Percentiles rank a stretch among this genome's conserved stretches.
These are phyloP conservation scores for Apiotrichum siamense DNA, from an alignment of 1,284 basidiomycete genomes.

Conservation along the genomic window DNA sequence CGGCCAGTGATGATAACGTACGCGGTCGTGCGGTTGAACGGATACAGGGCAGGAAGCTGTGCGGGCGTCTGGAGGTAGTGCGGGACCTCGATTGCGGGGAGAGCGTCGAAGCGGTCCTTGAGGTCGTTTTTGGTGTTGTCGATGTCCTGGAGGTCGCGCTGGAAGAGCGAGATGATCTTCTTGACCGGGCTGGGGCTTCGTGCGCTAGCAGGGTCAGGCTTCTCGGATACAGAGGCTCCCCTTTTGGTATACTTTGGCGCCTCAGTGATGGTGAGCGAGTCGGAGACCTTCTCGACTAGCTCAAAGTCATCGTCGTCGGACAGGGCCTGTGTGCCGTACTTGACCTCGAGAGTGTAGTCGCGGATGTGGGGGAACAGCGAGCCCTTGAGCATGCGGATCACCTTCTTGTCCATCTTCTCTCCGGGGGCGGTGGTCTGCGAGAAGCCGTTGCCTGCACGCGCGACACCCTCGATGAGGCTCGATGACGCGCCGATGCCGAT, in stretches of 20 bases:
- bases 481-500: conserved; percentile 18
- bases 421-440: conserved; percentile 6
- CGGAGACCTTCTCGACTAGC: conserved; percentile 10
- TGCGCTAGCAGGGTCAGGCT: not conserved
- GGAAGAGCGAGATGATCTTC: conserved; percentile 33
- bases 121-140: not conserved
- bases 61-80: conserved; percentile 38
- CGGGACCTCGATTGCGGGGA: conserved; percentile 51
- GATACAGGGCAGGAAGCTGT: conserved; percentile 10
- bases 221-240: not conserved
- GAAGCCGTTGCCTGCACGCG: conserved; percentile 12
- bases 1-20: conserved; percentile 51
- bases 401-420: conserved; percentile 18
- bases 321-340: conserved; percentile 2
- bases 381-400: conserved; percentile 16
- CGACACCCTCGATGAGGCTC: conserved; percentile 12
- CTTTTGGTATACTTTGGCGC: no score
- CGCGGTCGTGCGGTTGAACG: conserved; percentile 33
- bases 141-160: conserved; percentile 2
- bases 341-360: conserved; percentile 12
- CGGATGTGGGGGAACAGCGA: conserved; percentile 12
- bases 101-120: not conserved
- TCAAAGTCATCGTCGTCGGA: conserved; percentile 18
- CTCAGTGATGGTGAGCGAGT: not conserved
- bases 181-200: conserved; percentile 10